Conservation (phyloP, 371 early-diverging fungal genomes). For the Lichtheimia ornata region DNA sequence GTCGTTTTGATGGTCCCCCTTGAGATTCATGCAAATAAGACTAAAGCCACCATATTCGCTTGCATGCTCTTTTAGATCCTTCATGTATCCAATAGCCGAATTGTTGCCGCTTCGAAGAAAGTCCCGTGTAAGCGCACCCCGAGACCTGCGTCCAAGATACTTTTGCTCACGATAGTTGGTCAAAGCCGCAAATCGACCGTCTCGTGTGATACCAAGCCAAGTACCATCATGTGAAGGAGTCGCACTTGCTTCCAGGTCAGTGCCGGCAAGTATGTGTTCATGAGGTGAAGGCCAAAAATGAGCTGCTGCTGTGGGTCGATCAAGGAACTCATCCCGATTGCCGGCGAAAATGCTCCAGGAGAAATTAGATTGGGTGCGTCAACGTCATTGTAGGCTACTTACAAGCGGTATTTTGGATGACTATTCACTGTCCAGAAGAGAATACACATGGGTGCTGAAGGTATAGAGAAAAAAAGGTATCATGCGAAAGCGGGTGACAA, state of each 20-base stretch:
- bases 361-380: not conserved
- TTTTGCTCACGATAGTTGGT: constrained; percentile 61
- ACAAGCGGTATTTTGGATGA: constrained; percentile 59
- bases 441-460: constrained; percentile 49
- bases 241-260: constrained; percentile 33
- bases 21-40: constrained; percentile 51
- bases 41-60: constrained; percentile 55
- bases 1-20: constrained; percentile 21
- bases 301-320: constrained; percentile 52
- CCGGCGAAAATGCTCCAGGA: constrained; percentile 57
- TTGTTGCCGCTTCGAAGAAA: constrained; percentile 24
- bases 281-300: constrained; percentile 53
- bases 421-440: constrained; percentile 58
- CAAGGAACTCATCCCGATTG: constrained; percentile 62
- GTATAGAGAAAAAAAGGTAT: too few relatives aligned
- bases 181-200: constrained; percentile 55
- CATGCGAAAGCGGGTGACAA: too few relatives aligned
- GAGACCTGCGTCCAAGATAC: constrained; percentile 40
- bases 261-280: constrained; percentile 40
- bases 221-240: constrained; percentile 42
- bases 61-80: constrained; percentile 22
- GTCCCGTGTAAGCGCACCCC: constrained; percentile 56
- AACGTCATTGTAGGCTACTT: constrained; percentile 9
- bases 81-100: constrained; percentile 26
- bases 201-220: constrained; percentile 60